Evolutionary conservation across 345 rosid species (phyloP), one percentile per base, ranked within the genome.

Genomic region (Lenwebbia sp.): DNA sequence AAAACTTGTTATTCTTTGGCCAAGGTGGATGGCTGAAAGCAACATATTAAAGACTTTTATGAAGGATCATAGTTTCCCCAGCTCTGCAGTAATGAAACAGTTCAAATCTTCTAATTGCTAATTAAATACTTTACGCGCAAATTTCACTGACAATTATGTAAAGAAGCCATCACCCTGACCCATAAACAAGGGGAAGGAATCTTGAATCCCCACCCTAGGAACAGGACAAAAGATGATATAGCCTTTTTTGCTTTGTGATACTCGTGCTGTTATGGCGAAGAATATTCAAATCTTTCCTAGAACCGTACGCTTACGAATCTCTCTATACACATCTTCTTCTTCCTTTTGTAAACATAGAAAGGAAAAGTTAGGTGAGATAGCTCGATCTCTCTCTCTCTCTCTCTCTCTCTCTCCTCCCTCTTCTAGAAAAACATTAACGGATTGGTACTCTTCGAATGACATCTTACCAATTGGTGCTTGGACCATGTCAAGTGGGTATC

Each of bases 401-500:
- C 37, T 58, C 70, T n/a, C 70, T 56, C 28, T 57, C 22, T 17
- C 44, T 6, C 11, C 22, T 17, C 44, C 12, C 11, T 9, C 81
- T 70, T 70, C 81, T 70, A 70, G 81, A 70, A 70, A 65, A 70
- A 70, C 60, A 70, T 37, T 70, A 70, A 70, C 81, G 47, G 81
- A 70, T 87, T 83, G 84, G 85, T 86, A 21, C 23, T 57, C 50
- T 26, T 83, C 47, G 84, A 85, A 83, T 87, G 89, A 88, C 89
- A 86, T 86, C 74, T 87, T 85, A 76, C 89, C 89, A 88, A 86
- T 84, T 85, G 47, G 82, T 41, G 74, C 51, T 25, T 25, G 56
- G 56, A 84, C 86, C 87, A 83, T 83, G 85, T 70, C 88, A 89
- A 84, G 88, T 89, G 89, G 86, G 86, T 85, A 84, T 82, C 74